Percentiles rank a stretch among this genome's conserved stretches.
Evolutionary conservation across 192 early-diverging fungal genomes (phyloP).

Genomic region (Linnemannia elongata): DNA sequence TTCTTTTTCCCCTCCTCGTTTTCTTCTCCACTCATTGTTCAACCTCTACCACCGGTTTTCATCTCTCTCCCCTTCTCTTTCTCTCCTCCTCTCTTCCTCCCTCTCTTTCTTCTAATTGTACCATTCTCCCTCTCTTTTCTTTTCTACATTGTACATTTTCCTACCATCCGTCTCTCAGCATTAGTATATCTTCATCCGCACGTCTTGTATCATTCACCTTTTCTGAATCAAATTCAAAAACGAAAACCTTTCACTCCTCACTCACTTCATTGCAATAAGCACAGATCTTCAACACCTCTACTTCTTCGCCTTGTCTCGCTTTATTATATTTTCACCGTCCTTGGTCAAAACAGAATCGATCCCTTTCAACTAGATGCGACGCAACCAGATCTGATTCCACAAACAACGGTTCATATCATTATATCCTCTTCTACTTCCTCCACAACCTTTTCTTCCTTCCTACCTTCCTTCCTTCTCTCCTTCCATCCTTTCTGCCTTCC

Average conservation of each 20-base stretch:
- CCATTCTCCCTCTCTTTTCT: background rate
- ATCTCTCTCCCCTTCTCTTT: background rate
- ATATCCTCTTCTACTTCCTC: constrained; percentile 16
- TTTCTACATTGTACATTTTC: background rate
- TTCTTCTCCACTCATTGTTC: background rate
- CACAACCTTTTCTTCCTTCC: background rate
- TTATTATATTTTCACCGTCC: background rate
- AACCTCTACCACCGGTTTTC: background rate
- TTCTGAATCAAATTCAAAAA: background rate
- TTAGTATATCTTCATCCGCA: no score
- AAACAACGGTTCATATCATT: constrained; percentile 50
- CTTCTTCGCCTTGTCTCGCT: background rate
- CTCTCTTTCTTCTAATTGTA: background rate
- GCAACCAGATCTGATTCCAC: constrained; percentile 30
- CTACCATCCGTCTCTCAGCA: background rate
- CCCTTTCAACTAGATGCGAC: constrained; percentile 12
- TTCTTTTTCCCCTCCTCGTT: background rate
- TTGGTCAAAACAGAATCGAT: constrained; percentile 23
- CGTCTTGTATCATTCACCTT: background rate
- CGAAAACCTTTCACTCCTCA: background rate
- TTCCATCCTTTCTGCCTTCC: no score
- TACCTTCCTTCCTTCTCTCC: no score
- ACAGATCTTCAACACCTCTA: background rate
- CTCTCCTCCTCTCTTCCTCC: background rate
- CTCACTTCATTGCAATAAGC: background rate